A percentile compares a stretch with the other conserved stretches of the same genome.
These are phyloP conservation scores for Crithidia sp. DNA, from an alignment of 208 protist species.

Conservation along the genomic window DNA sequence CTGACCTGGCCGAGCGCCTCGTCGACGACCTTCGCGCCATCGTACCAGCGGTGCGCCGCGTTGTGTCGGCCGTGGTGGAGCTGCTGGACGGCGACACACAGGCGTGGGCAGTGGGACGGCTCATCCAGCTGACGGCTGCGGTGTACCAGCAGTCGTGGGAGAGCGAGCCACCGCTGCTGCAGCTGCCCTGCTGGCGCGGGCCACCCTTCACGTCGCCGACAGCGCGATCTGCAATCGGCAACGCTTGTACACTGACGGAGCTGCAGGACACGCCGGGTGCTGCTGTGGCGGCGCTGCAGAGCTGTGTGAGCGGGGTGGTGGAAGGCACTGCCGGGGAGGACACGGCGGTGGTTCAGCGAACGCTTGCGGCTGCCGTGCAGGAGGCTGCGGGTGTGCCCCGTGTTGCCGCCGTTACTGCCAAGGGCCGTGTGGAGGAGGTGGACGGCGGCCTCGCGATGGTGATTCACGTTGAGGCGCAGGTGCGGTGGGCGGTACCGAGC, in stretches of 20 bases:
- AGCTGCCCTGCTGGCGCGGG: conserved; percentile 52
- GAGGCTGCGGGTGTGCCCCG: conserved; percentile 44
- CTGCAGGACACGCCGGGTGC: conserved; percentile 18
- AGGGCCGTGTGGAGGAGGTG: conserved; percentile 43
- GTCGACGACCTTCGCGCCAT: conserved; percentile 44
- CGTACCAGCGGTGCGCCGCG: conserved; percentile 57
- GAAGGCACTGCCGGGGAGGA: background rate
- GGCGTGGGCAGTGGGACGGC: conserved; percentile 37
- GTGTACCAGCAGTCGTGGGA: conserved; percentile 70
- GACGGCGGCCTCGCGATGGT: conserved; percentile 47
- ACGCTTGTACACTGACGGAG: conserved; percentile 19
- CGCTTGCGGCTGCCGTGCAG: conserved; percentile 21
- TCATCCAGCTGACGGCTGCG: conserved; percentile 71
- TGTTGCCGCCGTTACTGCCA: conserved; percentile 41
- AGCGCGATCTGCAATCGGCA: conserved; percentile 9
- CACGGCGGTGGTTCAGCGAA: conserved; percentile 3
- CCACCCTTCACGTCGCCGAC: background rate
- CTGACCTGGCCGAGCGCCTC: conserved; percentile 48
- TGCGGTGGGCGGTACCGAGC: conserved; percentile 33
- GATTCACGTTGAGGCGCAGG: conserved; percentile 41
- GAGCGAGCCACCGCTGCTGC: conserved; percentile 43
- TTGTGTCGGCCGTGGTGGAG: conserved; percentile 58
- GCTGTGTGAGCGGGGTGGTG: conserved; percentile 7
- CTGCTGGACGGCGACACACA: conserved; percentile 54
- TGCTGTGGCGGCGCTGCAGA: conserved; percentile 18